Base-by-base conservation (phyloP, 306 rosid genomes). In the Calophaca sinica region DNA sequence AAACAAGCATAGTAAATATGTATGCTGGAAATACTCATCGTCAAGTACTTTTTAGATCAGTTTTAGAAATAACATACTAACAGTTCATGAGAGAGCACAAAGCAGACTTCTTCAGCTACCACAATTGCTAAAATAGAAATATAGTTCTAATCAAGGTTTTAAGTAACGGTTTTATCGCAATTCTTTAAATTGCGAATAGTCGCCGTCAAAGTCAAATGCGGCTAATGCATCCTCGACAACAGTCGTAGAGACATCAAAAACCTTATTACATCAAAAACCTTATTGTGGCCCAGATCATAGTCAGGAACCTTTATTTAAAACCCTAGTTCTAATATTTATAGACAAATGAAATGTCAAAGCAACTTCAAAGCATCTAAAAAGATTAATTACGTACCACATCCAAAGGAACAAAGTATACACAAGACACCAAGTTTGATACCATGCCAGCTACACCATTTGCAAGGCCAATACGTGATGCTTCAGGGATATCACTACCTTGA, bases 391-490 rank as follows among this genome's bases (percentile, higher is more conserved):
- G 2, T 68, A 90, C 96, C 93, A 90, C 98, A 70, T 93, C 96
- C 88, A 93, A 73, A 45, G 96, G 98, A 75, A 93, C 96, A 53
- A 63, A 90, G 83, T 93, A 93, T 14, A 50, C 88, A 68, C 91
- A 93, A 50, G 96, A 90, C 4, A 85, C 86, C 51, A 90, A 69
- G 71, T 87, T 90, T 42, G 98, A 90, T 13, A 89, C 33, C 96
- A 93, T 68, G 80, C 98, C 96, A 0, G 93, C 98, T 60, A 82
- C 87, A 5, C 81, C 98, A 81, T 87, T 93, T 2, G 96, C 91
- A 39, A 90, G 53, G 36, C 86, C 98, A 42, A 93, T 67, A 14
- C 96, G 87, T 0, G 96, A 82, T 45, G 96, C 93, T 75, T 89
- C 87, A 0, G 91, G 83, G 54, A 93, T 85, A 41, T 68, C 76